Percentiles rank a stretch among this genome's conserved stretches.
These are phyloP conservation scores for Combretum micranthum DNA, from an alignment of 345 rosid species.

Conservation along the genomic window DNA sequence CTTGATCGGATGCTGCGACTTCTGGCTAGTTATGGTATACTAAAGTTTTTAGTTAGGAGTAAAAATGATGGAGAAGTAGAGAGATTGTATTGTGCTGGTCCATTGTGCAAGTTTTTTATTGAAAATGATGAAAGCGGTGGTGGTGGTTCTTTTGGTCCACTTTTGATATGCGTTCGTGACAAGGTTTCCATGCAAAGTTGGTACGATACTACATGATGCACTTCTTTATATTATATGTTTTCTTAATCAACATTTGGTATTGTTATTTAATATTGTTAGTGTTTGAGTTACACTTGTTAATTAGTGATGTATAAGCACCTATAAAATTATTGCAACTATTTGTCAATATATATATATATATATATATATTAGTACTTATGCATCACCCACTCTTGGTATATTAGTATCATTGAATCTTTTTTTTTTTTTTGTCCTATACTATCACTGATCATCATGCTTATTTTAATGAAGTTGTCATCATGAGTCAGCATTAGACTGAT, in stretches of 20 bases:
- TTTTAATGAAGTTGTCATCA: too few species aligned
- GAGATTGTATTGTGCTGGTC: slow-evolving; percentile 28
- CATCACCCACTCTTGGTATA: too few species aligned
- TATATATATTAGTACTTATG: too few species aligned
- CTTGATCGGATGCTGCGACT: slow-evolving; percentile 45
- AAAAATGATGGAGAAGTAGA: slow-evolving; percentile 13
- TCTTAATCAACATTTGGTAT: background rate
- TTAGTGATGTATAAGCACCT: too few species aligned
- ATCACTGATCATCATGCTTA: too few species aligned
- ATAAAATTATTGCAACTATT: too few species aligned
- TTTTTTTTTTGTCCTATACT: too few species aligned
- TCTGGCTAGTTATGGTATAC: slow-evolving; percentile 38
- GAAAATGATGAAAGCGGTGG: slow-evolving; percentile 21
- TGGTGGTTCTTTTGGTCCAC: slow-evolving; percentile 37
- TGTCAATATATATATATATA: too few species aligned
- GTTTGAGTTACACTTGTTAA: background rate
- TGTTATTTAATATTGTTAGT: background rate
- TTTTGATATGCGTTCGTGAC: slow-evolving; percentile 28
- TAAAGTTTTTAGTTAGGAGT: slow-evolving; percentile 7
- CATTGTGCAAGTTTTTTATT: slow-evolving; percentile 38
- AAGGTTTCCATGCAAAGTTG: slow-evolving; percentile 35
- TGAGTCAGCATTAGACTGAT: too few species aligned
- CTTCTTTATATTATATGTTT: background rate
- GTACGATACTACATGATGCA: slow-evolving; percentile 16
- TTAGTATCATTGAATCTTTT: too few species aligned